Base-by-base conservation (phyloP, 225 moss, liverwort and hornwort species). In the Marchantia paleacea region DNA sequence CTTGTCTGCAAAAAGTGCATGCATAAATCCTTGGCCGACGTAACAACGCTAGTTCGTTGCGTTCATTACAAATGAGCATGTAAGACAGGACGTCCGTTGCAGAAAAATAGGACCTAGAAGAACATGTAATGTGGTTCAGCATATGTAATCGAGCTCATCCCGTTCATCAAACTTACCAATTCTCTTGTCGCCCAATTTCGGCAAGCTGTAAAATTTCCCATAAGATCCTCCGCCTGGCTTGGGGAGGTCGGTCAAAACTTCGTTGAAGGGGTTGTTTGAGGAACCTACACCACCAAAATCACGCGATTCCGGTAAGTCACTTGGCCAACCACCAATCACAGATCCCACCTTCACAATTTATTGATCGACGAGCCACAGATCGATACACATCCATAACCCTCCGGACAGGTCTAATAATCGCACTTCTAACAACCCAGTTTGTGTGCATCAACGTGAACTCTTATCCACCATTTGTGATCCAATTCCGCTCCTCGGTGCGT, bases 161-260 rank as follows among this genome's bases (percentile, higher is more conserved):
- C 16, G 18, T 16, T 39, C 39, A 39, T 39, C 7, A 6, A 8
- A 77, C 91, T 88, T 83, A 96, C 96, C 96, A 69, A 94, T 84
- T 87, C 94, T 85, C 50, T 92, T 75, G 84, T 96, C 96, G 12
- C 90, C 86, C 73, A 96, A 73, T 81, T 90, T 91, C 55, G 89
- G 87, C 72, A 96, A 89, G 77, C 94, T 94, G 90, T 90, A 96
- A 63, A 82, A 96, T 76, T 89, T 88, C 49, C 96, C 96, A 75
- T 88, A 92, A 55, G 55, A 85, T 79, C 94, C 94, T 77, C 96
- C 96, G 3, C 78, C 90, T 49, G 90, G 73, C 76, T 96, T 96
- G 19, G 94, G 92, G 73, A 96, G 87, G 72, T 92, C 89, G 66
- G 92, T 96, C 82, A 94, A 55, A 70, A 96, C 78, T 22, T 65